Evolutionary conservation across 495 filamentous ascomycete species (phyloP).

Genomic region (Penicillium ucsense): DNA sequence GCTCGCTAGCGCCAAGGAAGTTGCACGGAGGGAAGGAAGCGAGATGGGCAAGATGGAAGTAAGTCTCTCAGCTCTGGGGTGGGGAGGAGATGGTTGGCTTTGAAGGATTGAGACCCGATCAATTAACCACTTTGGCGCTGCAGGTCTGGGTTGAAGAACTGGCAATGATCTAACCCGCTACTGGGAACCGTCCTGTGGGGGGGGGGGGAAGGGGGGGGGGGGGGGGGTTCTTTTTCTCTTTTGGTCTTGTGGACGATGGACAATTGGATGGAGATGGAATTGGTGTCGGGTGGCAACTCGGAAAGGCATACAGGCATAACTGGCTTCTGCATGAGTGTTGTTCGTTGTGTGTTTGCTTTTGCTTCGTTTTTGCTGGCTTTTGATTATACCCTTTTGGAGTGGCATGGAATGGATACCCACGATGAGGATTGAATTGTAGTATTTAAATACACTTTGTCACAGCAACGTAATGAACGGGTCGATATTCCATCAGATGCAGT

Average conservation of each 20-base stretch:
- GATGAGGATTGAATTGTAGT: background rate
- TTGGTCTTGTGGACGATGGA: too few relatives aligned
- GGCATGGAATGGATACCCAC: constrained; percentile 7
- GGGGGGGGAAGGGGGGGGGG: too few relatives aligned
- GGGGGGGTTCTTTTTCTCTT: background rate
- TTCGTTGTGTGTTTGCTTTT: constrained; percentile 2
- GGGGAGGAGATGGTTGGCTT: background rate
- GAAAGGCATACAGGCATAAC: too few relatives aligned
- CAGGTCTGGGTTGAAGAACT: constrained; percentile 61
- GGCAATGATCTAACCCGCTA: constrained; percentile 19
- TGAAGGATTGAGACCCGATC: background rate
- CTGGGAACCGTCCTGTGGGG: background rate
- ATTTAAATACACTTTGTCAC: background rate
- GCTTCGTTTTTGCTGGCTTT: constrained; percentile 10
- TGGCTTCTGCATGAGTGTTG: background rate
- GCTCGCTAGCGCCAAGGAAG: constrained; percentile 53
- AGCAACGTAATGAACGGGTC: background rate
- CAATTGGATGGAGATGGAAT: too few relatives aligned
- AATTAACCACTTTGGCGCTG: constrained; percentile 4
- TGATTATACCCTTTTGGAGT: constrained; percentile 15
- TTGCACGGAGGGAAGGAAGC: constrained; percentile 59
- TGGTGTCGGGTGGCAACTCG: too few relatives aligned
- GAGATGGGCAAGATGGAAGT: constrained; percentile 97
- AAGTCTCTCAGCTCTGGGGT: constrained; percentile 24
- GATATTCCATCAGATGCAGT: too few relatives aligned